Evolutionary conservation across 768 basidiomycete genomes (phyloP), one percentile per base, ranked within the genome.

Genomic region (Rhodotorula sphaerocarpa): DNA sequence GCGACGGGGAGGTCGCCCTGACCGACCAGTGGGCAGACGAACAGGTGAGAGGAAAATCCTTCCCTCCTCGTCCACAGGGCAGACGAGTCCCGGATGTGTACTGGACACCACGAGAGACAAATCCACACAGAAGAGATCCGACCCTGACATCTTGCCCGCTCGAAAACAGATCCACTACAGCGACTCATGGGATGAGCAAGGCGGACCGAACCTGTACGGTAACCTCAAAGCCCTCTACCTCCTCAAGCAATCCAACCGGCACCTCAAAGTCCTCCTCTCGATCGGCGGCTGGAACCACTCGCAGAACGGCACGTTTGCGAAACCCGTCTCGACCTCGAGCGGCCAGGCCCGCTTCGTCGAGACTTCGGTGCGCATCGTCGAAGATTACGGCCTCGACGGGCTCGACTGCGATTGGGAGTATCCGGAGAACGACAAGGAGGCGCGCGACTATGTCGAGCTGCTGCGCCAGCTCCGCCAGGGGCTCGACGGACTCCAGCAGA

Each of bases 201-300:
- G 90, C 47, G 50, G 33, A 7, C 85, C 80, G 66, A 95, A 97
- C 75, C 82, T 97, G 23, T 97, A 66, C 71, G 92, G 92, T 56
- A 93, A 93, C 75, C 83, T 97, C 77, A 95, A 93, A 74, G 88
- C 87, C 53, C 82, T 97, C 61, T 92, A 91, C 75, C 81, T 86
- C 36, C 79, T 96, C 69, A 97, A 97, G 80, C 86, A 92, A 73
- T 75, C 81, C 66, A 79, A 95, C 63, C 82, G 90, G 55, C 86
- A 86, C 65, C 79, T 90, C 73, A 88, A 86, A 68, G 71, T 80
- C 12, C 61, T 79, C 18, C 81, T 99, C 33, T 89, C 87, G 47
- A 96, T 99, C 55, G 93, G 93, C 20, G 93, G 93, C 9, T 96
- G 90, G 90, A 87, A 89, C 0, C 92, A 90, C 73, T 90, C 88